Conservation (phyloP, 306 rosid genomes). For the Arachis hypogaea region DNA sequence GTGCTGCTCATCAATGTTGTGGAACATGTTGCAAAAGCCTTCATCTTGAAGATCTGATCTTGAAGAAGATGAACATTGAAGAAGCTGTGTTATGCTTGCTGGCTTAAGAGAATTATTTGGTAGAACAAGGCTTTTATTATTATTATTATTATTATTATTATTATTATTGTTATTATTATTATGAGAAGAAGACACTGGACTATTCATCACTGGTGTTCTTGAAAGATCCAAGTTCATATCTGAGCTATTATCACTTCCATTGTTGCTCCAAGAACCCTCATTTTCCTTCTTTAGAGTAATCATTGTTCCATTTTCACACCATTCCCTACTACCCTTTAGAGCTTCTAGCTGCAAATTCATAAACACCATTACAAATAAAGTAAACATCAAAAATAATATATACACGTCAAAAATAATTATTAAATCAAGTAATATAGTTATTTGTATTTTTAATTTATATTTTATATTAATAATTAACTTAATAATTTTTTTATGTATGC, state of each 20-base stretch:
- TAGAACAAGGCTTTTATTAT: slow-evolving; percentile 50
- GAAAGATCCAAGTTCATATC: slow-evolving; percentile 75
- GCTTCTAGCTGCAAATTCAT: slow-evolving; percentile 55
- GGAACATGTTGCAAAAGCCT: slow-evolving; percentile 74
- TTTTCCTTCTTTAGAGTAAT: slow-evolving; percentile 56
- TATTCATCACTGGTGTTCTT: slow-evolving; percentile 60
- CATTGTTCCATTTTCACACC: slow-evolving; percentile 43
- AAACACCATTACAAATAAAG: slow-evolving; percentile 8
- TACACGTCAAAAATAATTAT: too few species aligned
- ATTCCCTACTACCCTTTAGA: slow-evolving; percentile 53
- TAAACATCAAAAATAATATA: background rate
- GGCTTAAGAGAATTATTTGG: slow-evolving; percentile 52
- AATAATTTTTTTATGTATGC: too few species aligned
- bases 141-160: slow-evolving; percentile 43
- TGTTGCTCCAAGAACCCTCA: slow-evolving; percentile 87
- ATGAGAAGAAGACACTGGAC: slow-evolving; percentile 56
- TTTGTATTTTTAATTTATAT: too few species aligned
- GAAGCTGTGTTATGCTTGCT: slow-evolving; percentile 71
- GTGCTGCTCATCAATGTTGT: slow-evolving; percentile 68
- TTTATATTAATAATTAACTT: too few species aligned
- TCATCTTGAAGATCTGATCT: slow-evolving; percentile 75
- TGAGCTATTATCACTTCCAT: slow-evolving; percentile 79
- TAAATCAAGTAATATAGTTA: too few species aligned
- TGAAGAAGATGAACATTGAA: slow-evolving; percentile 74
- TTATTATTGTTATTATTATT: too few species aligned